Evolutionary conservation across 192 early-diverging fungal genomes (phyloP).

Genomic region (Coemansia reversa): DNA sequence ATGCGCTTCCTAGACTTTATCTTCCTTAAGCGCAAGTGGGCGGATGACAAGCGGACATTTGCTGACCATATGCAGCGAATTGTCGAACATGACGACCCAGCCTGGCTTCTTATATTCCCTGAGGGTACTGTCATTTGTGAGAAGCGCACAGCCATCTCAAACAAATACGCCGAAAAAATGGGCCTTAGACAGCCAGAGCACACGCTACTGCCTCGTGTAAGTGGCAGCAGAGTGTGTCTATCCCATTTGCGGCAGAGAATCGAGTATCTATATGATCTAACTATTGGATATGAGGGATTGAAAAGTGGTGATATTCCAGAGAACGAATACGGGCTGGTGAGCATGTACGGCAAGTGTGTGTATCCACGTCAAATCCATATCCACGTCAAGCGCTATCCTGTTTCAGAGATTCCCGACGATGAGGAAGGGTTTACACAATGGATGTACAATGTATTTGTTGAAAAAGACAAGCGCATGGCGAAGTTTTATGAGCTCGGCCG

Average conservation of each 20-base stretch:
- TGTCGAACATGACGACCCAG: conserved; percentile 61
- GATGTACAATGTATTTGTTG: conserved; percentile 73
- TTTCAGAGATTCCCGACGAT: conserved; percentile 68
- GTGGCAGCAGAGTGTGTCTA: conserved; percentile 75
- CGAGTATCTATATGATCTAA: conserved; percentile 82
- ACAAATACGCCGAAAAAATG: conserved; percentile 70
- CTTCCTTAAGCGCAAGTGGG: conserved; percentile 85
- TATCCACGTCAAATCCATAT: conserved; percentile 82
- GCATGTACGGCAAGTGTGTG: conserved; percentile 68
- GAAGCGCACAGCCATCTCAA: conserved; percentile 66
- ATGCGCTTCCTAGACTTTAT: conserved; percentile 96
- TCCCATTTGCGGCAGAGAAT: conserved; percentile 64
- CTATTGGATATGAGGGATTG: conserved; percentile 85
- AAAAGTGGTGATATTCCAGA: conserved; percentile 73
- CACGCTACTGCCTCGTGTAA: conserved; percentile 82
- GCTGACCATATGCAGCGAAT: conserved; percentile 58
- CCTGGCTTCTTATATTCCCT: conserved; percentile 93
- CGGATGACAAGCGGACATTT: conserved; percentile 68
- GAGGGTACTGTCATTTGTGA: conserved; percentile 91
- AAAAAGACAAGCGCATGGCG: conserved; percentile 82
- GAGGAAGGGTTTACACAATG: conserved; percentile 71
- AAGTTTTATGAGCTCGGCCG: conserved; percentile 74
- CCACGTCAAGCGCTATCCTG: conserved; percentile 67
- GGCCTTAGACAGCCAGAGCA: conserved; percentile 59
- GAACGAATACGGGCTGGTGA: conserved; percentile 75